A percentile compares a stretch with the other conserved stretches of the same genome.
Evolutionary conservation across 352 stramenopile genomes (phyloP).

Genomic region (Aphanomyces astaci): DNA sequence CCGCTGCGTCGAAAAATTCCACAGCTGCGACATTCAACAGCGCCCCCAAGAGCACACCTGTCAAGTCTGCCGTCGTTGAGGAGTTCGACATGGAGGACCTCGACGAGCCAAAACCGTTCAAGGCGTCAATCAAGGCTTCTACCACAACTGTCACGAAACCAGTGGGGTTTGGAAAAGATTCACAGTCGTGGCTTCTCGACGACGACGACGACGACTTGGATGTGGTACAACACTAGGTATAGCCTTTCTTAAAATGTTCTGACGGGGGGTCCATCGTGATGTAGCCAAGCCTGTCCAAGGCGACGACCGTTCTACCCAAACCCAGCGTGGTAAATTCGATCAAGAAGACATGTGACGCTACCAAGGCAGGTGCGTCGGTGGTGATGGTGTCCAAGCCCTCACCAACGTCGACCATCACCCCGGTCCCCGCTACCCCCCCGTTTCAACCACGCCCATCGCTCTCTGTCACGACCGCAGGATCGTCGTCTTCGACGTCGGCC

Average conservation of each 20-base stretch:
- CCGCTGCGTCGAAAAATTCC: conserved; percentile 25
- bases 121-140: conserved; percentile 23
- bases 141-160: conserved; percentile 21
- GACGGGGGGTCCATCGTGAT: too few relatives aligned
- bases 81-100: conserved; percentile 46
- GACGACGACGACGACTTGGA: conserved; percentile 30
- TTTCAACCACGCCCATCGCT: background rate
- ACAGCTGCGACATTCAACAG: background rate
- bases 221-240: background rate
- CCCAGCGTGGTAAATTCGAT: background rate
- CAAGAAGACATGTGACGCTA: background rate
- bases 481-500: background rate
- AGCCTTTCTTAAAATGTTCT: too few relatives aligned
- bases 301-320: too few relatives aligned
- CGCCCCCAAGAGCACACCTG: background rate
- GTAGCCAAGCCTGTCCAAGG: too few relatives aligned
- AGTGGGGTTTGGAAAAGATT: conserved; percentile 39
- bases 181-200: conserved; percentile 48
- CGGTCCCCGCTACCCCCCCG: background rate
- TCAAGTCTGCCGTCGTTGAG: conserved; percentile 24
- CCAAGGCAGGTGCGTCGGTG: background rate
- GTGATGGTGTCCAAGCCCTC: background rate
- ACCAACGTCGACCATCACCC: background rate
- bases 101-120: conserved; percentile 25
- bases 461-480: background rate